A percentile compares a stretch with the other conserved stretches of the same genome.
Conservation (phyloP, 2,329 filamentous ascomycete genomes). For the Chaetothyriales sp. region DNA sequence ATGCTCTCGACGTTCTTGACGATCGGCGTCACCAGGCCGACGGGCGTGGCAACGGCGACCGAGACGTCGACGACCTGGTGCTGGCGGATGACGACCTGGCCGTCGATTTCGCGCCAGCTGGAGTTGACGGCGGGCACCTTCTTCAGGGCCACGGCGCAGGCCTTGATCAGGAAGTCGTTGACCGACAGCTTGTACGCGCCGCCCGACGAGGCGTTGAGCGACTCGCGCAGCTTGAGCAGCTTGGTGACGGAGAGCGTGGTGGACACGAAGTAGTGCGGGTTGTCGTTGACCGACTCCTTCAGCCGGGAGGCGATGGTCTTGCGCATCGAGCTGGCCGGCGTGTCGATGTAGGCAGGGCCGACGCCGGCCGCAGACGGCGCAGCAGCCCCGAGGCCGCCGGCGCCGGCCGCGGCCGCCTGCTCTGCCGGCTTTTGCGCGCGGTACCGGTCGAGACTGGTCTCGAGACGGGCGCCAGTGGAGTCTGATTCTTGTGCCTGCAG, state of each 20-base stretch:
- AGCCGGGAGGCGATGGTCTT: constrained; percentile 93
- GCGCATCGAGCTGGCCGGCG: constrained; percentile 80
- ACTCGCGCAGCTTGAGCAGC: constrained; percentile 88
- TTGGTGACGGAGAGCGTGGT: constrained; percentile 80
- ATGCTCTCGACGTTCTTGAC: constrained; percentile 78
- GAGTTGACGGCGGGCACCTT: constrained; percentile 96
- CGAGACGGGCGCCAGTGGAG: constrained; percentile 53
- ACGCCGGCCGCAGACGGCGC: constrained; percentile 37
- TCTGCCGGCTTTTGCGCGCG: constrained; percentile 79
- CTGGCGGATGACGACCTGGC: constrained; percentile 69
- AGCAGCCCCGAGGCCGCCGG: constrained; percentile 32
- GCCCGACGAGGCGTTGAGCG: constrained; percentile 74
- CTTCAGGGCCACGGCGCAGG: constrained; percentile 70
- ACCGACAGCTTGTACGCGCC: constrained; percentile 99
- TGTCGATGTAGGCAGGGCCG: constrained; percentile 64
- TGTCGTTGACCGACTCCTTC: constrained; percentile 75
- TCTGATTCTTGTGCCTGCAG: constrained; percentile 56
- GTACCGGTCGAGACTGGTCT: constrained; percentile 73
- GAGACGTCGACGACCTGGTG: constrained; percentile 89
- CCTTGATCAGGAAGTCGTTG: constrained; percentile 99
- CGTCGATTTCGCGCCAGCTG: constrained; percentile 71
- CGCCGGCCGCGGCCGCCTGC: constrained; percentile 53
- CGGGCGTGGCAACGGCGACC: constrained; percentile 85
- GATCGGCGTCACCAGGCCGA: constrained; percentile 92
- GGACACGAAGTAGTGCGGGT: constrained; percentile 97